Conservation (phyloP, 169 alveolate species). For the Perkinsus marinus region DNA sequence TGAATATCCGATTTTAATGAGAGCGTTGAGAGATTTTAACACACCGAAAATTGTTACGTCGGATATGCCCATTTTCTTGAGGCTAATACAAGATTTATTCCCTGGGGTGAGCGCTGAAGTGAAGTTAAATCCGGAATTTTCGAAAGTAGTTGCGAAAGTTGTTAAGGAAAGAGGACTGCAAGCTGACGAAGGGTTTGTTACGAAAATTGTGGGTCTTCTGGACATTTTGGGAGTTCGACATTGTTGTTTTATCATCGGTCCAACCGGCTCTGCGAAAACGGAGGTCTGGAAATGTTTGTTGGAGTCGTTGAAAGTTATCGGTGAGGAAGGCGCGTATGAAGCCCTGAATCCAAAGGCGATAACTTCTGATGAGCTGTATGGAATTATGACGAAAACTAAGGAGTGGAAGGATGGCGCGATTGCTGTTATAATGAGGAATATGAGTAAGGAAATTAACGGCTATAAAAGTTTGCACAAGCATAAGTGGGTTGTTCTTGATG, state of each 20-base stretch:
- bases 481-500: conserved; percentile 82
- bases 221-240: conserved; percentile 86
- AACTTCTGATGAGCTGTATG: conserved; percentile 85
- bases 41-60: conserved; percentile 75
- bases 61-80: conserved; percentile 83
- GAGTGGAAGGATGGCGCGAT: conserved; percentile 91
- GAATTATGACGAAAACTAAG: conserved; percentile 78
- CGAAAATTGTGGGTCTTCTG: conserved; percentile 45
- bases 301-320: conserved; percentile 51
- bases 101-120: conserved; percentile 75
- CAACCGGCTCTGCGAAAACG: conserved; percentile 87
- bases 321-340: conserved; percentile 73
- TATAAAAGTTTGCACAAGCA: conserved; percentile 44
- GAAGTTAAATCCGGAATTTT: conserved; percentile 59
- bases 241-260: conserved; percentile 85
- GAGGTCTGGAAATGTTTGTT: conserved; percentile 81
- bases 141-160: conserved; percentile 50
- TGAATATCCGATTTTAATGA: conserved; percentile 79
- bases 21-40: conserved; percentile 90
- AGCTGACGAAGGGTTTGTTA: conserved; percentile 63
- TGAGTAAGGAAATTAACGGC: conserved; percentile 59
- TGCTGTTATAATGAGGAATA: conserved; percentile 76
- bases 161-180: conserved; percentile 54
- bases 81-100: conserved; percentile 82
- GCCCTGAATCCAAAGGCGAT: conserved; percentile 87